Conservation (phyloP, 140 eudicot genomes). For the Bidens hawaiensis region DNA sequence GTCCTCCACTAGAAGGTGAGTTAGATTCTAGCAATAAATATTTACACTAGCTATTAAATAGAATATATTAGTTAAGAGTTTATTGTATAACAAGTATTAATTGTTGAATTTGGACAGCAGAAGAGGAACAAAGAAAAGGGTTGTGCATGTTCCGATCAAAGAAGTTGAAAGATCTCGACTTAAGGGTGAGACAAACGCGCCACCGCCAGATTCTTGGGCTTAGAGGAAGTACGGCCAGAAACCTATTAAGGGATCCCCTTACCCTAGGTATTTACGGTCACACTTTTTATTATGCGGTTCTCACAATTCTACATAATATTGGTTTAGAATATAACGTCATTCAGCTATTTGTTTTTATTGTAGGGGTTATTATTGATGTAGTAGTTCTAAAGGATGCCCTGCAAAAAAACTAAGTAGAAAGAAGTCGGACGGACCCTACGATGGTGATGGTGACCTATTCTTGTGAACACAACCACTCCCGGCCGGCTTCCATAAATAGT, state of each 20-base stretch:
- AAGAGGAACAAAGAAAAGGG: conserved; percentile 60
- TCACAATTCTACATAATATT: background rate
- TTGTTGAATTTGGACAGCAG: conserved; percentile 35
- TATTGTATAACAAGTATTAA: too few species aligned
- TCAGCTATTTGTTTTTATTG: conserved; percentile 19
- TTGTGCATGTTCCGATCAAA: conserved; percentile 72
- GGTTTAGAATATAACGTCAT: too few species aligned
- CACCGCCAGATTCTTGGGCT: conserved; percentile 97
- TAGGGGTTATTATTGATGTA: conserved; percentile 91
- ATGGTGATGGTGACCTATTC: conserved; percentile 80
- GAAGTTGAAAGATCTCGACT: conserved; percentile 68
- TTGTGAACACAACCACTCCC: conserved; percentile 78
- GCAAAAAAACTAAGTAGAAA: conserved; percentile 95
- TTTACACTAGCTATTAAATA: background rate
- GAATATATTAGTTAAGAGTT: too few species aligned
- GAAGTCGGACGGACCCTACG: conserved; percentile 71
- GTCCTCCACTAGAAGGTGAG: conserved; percentile 71
- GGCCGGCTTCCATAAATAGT: conserved; percentile 62
- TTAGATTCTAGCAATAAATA: background rate
- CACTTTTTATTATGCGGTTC: background rate
- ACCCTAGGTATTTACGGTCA: conserved; percentile 58
- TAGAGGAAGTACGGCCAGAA: conserved; percentile 98
- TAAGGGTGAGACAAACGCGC: conserved; percentile 68
- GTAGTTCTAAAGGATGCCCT: conserved; percentile 92
- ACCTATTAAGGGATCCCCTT: conserved; percentile 97